phyloP scores from a whole-genome alignment of 108 stramenopile genomes.

The Mediolabrus comicus region DNA sequence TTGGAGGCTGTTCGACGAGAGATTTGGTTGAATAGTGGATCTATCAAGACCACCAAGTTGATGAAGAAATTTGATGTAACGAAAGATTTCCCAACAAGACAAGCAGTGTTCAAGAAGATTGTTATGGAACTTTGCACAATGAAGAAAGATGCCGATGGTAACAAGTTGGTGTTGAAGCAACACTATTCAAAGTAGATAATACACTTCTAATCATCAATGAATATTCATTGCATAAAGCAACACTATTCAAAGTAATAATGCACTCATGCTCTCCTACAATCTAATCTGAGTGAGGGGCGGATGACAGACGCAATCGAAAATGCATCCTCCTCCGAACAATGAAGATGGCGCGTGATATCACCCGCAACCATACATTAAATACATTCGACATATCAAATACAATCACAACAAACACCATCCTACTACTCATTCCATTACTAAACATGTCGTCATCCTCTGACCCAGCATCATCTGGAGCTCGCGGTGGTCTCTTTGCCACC shows the following conservation, averaged over 20 bases:
- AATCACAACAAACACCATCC: not conserved
- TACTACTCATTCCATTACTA: not conserved
- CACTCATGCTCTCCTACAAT: no score
- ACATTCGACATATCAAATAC: no score
- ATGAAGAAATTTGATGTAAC: slow-evolving; percentile 79
- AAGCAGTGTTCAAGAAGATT: slow-evolving; percentile 53
- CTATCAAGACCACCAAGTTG: slow-evolving; percentile 71
- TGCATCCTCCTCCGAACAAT: no score
- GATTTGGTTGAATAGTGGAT: slow-evolving; percentile 81
- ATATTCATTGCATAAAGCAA: no score
- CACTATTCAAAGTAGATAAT: slow-evolving; percentile 61
- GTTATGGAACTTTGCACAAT: slow-evolving; percentile 79
- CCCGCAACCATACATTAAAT: no score
- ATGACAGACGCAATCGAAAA: no score
- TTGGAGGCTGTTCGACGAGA: slow-evolving; percentile 75
- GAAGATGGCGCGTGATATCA: no score
- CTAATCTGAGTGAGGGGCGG: no score
- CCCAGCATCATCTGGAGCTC: slow-evolving; percentile 57
- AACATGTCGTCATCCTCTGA: not conserved
- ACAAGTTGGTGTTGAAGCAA: slow-evolving; percentile 81
- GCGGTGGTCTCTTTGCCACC: slow-evolving; percentile 90
- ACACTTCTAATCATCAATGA: not conserved
- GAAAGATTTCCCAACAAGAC: slow-evolving; percentile 67
- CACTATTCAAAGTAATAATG: no score
- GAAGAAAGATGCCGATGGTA: slow-evolving; percentile 64